Conservation (phyloP, 2,329 filamentous ascomycete species). For the Claviceps monticola region DNA sequence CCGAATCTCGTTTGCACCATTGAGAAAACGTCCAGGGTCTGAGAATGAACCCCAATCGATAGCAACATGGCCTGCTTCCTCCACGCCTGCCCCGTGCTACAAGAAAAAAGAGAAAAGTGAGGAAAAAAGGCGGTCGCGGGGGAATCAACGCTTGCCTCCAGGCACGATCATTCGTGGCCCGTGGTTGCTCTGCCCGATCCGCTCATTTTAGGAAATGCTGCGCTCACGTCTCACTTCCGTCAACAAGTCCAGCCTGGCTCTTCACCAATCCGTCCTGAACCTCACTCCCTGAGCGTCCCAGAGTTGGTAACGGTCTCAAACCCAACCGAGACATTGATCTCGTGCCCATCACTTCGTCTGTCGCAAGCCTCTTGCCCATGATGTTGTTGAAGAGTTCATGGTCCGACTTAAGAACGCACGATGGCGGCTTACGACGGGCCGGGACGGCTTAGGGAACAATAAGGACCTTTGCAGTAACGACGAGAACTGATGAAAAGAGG, state of each 20-base stretch:
- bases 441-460: constrained; percentile 60
- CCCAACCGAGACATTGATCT: constrained; percentile 73
- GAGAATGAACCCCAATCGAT: background rate
- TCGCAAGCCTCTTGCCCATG: constrained; percentile 62
- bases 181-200: background rate
- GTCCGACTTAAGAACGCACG: constrained; percentile 60
- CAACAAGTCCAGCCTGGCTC: background rate
- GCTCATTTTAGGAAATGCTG: constrained; percentile 4
- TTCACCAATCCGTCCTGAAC: no score
- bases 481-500: constrained; percentile 32
- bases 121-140: background rate
- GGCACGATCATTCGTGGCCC: no score
- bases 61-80: background rate
- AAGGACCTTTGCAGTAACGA: constrained; percentile 89
- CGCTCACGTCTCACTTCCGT: constrained; percentile 36
- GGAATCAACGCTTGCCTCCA: no score
- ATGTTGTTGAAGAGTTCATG: constrained; percentile 70
- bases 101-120: background rate
- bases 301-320: no score
- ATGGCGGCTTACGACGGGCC: constrained; percentile 41
- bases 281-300: no score
- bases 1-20: background rate
- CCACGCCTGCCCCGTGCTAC: background rate
- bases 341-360: constrained; percentile 78
- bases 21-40: background rate